phyloP scores from a whole-genome alignment of 306 rosid species.

The Rosa lucieae region DNA sequence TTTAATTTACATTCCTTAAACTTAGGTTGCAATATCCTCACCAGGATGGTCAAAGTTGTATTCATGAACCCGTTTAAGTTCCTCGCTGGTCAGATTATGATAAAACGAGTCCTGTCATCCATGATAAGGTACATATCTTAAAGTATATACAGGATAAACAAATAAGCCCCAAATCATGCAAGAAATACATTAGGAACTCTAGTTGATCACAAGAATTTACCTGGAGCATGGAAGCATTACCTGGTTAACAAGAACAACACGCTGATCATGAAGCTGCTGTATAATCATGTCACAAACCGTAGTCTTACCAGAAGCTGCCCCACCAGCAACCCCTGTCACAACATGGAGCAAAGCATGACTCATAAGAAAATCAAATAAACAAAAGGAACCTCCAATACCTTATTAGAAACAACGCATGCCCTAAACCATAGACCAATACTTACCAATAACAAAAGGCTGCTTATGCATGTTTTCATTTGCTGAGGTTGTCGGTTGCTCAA shows the following conservation, averaged over 20 bases:
- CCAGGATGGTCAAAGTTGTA: slow-evolving; percentile 99
- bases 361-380: neutral
- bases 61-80: slow-evolving; percentile 77
- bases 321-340: slow-evolving; percentile 91
- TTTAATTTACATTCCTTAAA: neutral
- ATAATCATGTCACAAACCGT: slow-evolving; percentile 96
- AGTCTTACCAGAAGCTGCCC: slow-evolving; percentile 96
- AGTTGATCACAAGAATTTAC: slow-evolving; percentile 8
- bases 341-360: neutral
- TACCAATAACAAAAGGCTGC: slow-evolving; percentile 95
- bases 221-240: slow-evolving; percentile 30
- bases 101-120: slow-evolving; percentile 88
- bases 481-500: slow-evolving; percentile 55
- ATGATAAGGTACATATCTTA: neutral
- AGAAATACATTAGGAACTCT: neutral
- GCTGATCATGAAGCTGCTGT: slow-evolving; percentile 98
- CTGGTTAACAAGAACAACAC: slow-evolving; percentile 96
- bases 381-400: neutral
- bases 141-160: neutral
- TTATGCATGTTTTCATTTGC: slow-evolving; percentile 51
- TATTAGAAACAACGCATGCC: neutral
- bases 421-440: slow-evolving; percentile 21
- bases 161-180: neutral
- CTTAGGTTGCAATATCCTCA: slow-evolving; percentile 40
- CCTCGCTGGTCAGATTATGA: slow-evolving; percentile 74